phyloP scores from a whole-genome alignment of 108 stramenopile species.

The Stephanodiscus triporus region DNA sequence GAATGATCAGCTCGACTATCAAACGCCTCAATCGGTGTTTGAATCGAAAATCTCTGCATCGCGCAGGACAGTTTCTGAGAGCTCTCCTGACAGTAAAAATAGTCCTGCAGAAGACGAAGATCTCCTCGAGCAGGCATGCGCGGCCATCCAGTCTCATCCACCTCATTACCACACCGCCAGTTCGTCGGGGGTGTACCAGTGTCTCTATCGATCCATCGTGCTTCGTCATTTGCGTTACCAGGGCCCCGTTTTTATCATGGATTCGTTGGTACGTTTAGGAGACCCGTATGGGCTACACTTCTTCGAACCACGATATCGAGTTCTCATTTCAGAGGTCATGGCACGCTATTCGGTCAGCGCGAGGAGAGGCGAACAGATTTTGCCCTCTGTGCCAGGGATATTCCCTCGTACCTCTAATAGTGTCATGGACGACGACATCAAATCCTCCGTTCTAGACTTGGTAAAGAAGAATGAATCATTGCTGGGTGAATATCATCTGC shows the following conservation, averaged over 20 bases:
- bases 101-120: slow-evolving; percentile 9
- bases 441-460: slow-evolving; percentile 20
- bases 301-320: slow-evolving; percentile 80
- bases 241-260: slow-evolving; percentile 75
- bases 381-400: slow-evolving; percentile 34
- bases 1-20: slow-evolving; percentile 17
- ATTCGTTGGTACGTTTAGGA: slow-evolving; percentile 47
- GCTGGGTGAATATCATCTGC: slow-evolving; percentile 12
- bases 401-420: slow-evolving; percentile 11
- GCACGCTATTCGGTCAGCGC: slow-evolving; percentile 45
- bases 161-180: slow-evolving; percentile 26
- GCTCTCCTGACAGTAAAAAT: slow-evolving; percentile 2
- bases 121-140: slow-evolving; percentile 41
- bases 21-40: slow-evolving; percentile 4
- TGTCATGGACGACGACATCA: slow-evolving; percentile 20
- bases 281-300: slow-evolving; percentile 65
- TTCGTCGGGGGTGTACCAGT: slow-evolving; percentile 43
- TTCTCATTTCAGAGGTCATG: slow-evolving; percentile 66
- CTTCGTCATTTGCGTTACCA: slow-evolving; percentile 52
- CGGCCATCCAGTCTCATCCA: slow-evolving; percentile 34
- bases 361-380: slow-evolving; percentile 48
- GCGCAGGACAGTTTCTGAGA: background rate
- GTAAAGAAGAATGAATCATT: slow-evolving; percentile 34
- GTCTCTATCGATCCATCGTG: slow-evolving; percentile 59
- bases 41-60: slow-evolving; percentile 7